phyloP scores from a whole-genome alignment of 2,329 filamentous ascomycete species.

The Neospermospora avenae region DNA sequence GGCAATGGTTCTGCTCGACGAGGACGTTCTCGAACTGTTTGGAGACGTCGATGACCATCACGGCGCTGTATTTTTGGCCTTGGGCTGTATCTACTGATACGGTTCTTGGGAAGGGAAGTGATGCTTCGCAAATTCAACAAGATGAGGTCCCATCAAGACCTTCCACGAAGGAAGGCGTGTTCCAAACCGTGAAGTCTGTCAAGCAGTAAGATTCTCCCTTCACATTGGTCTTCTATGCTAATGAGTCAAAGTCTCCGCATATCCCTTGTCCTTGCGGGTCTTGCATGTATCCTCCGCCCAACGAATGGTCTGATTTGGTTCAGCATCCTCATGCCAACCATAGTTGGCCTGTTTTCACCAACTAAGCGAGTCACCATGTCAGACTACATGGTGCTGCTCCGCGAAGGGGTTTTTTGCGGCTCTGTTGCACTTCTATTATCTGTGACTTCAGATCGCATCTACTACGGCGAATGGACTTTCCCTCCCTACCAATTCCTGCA shows the following conservation, averaged over 20 bases:
- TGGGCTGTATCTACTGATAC: conserved; percentile 62
- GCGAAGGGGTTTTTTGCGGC: conserved; percentile 65
- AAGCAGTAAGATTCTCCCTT: conserved; percentile 30
- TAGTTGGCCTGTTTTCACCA: conserved; percentile 42
- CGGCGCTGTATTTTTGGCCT: conserved; percentile 80
- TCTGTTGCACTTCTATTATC: conserved; percentile 61
- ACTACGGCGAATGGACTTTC: conserved; percentile 84
- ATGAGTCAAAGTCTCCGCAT: conserved; percentile 47
- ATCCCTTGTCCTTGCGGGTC: conserved; percentile 71
- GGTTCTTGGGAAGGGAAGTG: conserved; percentile 14
- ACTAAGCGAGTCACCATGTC: conserved; percentile 34
- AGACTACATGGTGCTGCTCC: conserved; percentile 50
- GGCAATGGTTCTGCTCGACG: conserved; percentile 96
- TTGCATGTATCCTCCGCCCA: conserved; percentile 82
- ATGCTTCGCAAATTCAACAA: conserved; percentile 26
- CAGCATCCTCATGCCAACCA: conserved; percentile 55
- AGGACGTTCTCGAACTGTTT: conserved; percentile 92
- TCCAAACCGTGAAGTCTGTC: conserved; percentile 32
- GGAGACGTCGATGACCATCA: conserved; percentile 81
- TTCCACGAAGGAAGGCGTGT: conserved; percentile 18
- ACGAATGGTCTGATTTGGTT: conserved; percentile 89
- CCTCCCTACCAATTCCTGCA: conserved; percentile 83
- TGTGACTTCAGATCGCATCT: conserved; percentile 66
- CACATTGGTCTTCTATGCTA: neutral
- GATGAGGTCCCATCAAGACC: conserved; percentile 31